These are phyloP conservation scores for Zelopaecilomyces penicillatus DNA, from an alignment of 2,329 filamentous ascomycete genomes.

Conservation along the genomic window DNA sequence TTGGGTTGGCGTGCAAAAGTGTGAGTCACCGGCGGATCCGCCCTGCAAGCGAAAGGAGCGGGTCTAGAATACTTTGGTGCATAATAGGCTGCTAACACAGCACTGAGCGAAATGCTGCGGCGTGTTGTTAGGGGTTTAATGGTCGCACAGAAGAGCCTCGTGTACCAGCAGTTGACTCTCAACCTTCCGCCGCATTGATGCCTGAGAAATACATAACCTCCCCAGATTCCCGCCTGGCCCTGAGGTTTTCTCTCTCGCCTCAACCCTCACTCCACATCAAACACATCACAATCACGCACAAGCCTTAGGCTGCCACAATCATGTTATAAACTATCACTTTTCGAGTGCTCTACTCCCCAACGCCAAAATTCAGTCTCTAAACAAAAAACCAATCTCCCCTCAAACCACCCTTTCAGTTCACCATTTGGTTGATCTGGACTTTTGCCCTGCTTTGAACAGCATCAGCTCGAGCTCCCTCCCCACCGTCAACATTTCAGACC, in stretches of 20 bases:
- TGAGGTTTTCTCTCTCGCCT: constrained; percentile 18
- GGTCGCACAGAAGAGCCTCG: not conserved
- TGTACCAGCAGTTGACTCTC: constrained; percentile 12
- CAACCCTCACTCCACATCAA: constrained; percentile 26
- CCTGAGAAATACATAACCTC: constrained; percentile 40
- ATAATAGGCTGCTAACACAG: constrained; percentile 1
- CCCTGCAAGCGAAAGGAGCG: not conserved
- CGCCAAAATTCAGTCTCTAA: constrained; percentile 47
- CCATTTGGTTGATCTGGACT: constrained; percentile 61
- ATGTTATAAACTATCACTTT: constrained; percentile 50
- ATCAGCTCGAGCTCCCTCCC: constrained; percentile 47
- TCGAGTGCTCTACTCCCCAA: constrained; percentile 28
- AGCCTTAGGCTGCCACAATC: constrained; percentile 37
- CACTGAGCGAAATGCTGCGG: not conserved
- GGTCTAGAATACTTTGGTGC: not conserved
- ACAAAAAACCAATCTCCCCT: constrained; percentile 37
- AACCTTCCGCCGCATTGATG: constrained; percentile 25
- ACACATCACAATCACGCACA: constrained; percentile 19
- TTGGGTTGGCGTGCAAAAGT: constrained; percentile 20
- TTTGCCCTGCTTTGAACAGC: constrained; percentile 49
- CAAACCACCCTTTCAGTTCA: constrained; percentile 38
- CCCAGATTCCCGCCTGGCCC: constrained; percentile 16
- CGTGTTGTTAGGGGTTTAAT: not conserved
- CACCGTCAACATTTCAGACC: constrained; percentile 52
- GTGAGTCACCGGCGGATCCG: constrained; percentile 27